A percentile compares a stretch with the other conserved stretches of the same genome.
phyloP scores from a whole-genome alignment of 2,329 filamentous ascomycete species.

The Fusarium buharicum region DNA sequence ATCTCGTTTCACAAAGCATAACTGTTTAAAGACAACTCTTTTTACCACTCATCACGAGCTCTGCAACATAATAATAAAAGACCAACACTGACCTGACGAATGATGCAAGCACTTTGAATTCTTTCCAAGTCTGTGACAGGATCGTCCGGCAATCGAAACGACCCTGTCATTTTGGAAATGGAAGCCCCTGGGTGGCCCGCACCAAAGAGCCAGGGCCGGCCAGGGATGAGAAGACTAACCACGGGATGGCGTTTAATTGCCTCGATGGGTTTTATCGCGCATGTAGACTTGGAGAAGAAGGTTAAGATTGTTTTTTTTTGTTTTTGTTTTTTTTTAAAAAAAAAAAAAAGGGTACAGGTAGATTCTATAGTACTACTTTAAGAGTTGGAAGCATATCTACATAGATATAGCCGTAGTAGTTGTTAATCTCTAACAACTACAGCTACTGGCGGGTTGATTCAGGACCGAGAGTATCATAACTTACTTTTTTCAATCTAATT shows the following conservation, averaged over 20 bases:
- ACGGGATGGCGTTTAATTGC: conserved; percentile 7
- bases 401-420: too few relatives aligned
- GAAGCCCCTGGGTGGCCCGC: conserved; percentile 19
- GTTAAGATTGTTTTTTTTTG: too few relatives aligned
- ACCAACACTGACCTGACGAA: neutral
- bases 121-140: conserved; percentile 19
- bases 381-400: too few relatives aligned
- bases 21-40: neutral
- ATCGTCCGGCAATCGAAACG: conserved; percentile 39
- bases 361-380: too few relatives aligned
- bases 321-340: too few relatives aligned
- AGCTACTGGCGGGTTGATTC: too few relatives aligned
- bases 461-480: too few relatives aligned
- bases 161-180: conserved; percentile 44
- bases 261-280: conserved; percentile 9
- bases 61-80: neutral
- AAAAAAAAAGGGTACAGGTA: too few relatives aligned
- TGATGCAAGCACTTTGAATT: conserved; percentile 23
- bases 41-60: neutral
- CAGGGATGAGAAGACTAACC: conserved; percentile 16
- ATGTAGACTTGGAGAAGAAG: neutral
- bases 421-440: neutral
- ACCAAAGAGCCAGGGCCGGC: conserved; percentile 4
- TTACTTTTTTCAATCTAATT: too few relatives aligned
- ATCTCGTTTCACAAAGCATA: neutral